Evolutionary conservation across 164 flowering plant species (phyloP).

Genomic region (Santalum album): DNA sequence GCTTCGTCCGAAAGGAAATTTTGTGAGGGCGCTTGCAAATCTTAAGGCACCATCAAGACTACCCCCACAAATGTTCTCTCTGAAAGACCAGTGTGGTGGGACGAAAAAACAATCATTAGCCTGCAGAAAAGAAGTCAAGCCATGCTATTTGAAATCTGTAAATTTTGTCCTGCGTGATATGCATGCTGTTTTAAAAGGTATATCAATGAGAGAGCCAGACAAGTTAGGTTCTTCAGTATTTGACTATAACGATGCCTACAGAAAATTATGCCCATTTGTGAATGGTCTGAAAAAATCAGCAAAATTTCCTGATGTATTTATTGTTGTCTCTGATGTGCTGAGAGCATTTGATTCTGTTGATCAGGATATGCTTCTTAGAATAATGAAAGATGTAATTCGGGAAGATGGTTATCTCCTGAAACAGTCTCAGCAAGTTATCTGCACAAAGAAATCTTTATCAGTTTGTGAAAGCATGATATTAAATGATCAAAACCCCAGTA

Average conservation of each 20-base stretch:
- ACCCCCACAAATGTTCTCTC: constrained; percentile 4
- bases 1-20: constrained; percentile 60
- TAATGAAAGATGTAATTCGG: constrained; percentile 49
- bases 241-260: constrained; percentile 73
- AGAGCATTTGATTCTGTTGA: constrained; percentile 85
- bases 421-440: constrained; percentile 28
- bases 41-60: constrained; percentile 52
- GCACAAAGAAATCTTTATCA: constrained; percentile 41
- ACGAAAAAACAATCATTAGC: constrained; percentile 3
- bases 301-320: constrained; percentile 30
- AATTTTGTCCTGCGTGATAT: constrained; percentile 54
- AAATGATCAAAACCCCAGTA: constrained; percentile 14
- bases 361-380: constrained; percentile 66
- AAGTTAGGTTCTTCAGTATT: constrained; percentile 78
- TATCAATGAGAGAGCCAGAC: constrained; percentile 43
- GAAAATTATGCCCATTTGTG: constrained; percentile 50
- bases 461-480: constrained; percentile 19
- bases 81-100: constrained; percentile 8
- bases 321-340: constrained; percentile 72
- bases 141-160: constrained; percentile 37
- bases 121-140: constrained; percentile 4
- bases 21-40: constrained; percentile 67
- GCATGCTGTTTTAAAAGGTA: constrained; percentile 54
- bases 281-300: constrained; percentile 31
- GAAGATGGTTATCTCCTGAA: constrained; percentile 40